Evolutionary conservation across 2,329 filamentous ascomycete species (phyloP).

Genomic region (Bimuria novae-zelandiae): DNA sequence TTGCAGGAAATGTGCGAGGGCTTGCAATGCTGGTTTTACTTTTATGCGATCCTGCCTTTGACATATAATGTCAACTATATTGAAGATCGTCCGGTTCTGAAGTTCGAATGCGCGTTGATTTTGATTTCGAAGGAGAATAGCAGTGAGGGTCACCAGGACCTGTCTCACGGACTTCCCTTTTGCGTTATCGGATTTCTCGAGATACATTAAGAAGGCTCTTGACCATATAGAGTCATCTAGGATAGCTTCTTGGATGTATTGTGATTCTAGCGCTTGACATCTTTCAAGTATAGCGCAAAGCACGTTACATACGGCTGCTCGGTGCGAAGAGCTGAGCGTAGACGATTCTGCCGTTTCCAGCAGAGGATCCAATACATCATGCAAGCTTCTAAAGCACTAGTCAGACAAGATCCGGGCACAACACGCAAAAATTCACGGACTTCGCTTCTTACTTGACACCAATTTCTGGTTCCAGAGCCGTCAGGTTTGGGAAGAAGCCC

Average conservation of each 20-base stretch:
- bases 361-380: conserved; percentile 32
- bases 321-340: conserved; percentile 44
- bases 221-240: conserved; percentile 46
- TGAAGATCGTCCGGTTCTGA: conserved; percentile 35
- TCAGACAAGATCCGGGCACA: conserved; percentile 23
- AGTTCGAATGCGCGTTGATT: conserved; percentile 28
- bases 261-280: conserved; percentile 37
- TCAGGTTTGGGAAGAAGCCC: conserved; percentile 28
- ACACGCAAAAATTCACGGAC: conserved; percentile 37
- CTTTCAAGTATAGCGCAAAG: conserved; percentile 52
- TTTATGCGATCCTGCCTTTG: conserved; percentile 65
- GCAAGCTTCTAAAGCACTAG: conserved; percentile 30
- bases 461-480: conserved; percentile 26
- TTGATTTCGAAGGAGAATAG: conserved; percentile 38
- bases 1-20: conserved; percentile 66
- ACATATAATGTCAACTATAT: conserved; percentile 63
- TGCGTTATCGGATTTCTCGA: conserved; percentile 49
- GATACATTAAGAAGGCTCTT: conserved; percentile 47
- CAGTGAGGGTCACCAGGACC: conserved; percentile 48
- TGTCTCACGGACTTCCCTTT: conserved; percentile 55
- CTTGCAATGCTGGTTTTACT: conserved; percentile 72
- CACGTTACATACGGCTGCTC: conserved; percentile 54
- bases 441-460: conserved; percentile 46
- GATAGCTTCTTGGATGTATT: conserved; percentile 35
- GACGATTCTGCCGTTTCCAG: conserved; percentile 40